Evolutionary conservation across 768 basidiomycete species (phyloP), one percentile per base, ranked within the genome.

Genomic region (Tephrocybe sp.): DNA sequence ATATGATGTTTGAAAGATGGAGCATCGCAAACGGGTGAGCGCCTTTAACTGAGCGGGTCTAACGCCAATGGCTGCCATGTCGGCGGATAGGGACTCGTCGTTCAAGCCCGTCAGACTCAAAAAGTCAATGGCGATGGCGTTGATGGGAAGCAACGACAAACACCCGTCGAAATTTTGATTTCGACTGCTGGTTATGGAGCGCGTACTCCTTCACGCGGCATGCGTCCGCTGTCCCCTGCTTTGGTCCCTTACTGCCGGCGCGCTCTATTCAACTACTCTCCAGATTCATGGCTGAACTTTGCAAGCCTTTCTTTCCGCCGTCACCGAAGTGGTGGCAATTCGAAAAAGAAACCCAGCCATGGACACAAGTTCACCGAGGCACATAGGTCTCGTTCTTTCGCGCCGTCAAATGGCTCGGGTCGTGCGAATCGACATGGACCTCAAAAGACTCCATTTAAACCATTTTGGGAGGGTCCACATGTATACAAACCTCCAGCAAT

Each of bases 1-100:
- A 70, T 88, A 92, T 3, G 86, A 74, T 8, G 91, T 95, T 61
- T 92, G 82, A 62, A 97, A 95, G 45, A 97, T 80, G 34, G 74
- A 63, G 63, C 82, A 85, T 37, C 84, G 85, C 4, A 88, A 72
- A 42, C 79, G 76, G 1, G 67, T 77, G 54, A 93, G 73, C n/a
- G 78, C 71, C 12, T 73, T 69, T n/a, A 90, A 66, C 44, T 82
- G 79, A 30, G 77, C 70, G 18, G 76, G 73, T n/a, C 9, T 10
- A 34, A 79, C 59, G 27, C 27, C 27, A 29, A 29, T 29, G 9
- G 64, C 61, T 29, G 73, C 63, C 66, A 71, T 72, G 7, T 48
- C 16, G 40, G 47, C n/a, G 30, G 7, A 45, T 21, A 39, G 37
- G 29, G n/a, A n/a, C 42, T 13, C 23, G 16, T 6, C 13, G 33